A percentile compares a stretch with the other conserved stretches of the same genome.
These are phyloP conservation scores for Penicillium riverlandense DNA, from an alignment of 495 filamentous ascomycete genomes.

Conservation along the genomic window DNA sequence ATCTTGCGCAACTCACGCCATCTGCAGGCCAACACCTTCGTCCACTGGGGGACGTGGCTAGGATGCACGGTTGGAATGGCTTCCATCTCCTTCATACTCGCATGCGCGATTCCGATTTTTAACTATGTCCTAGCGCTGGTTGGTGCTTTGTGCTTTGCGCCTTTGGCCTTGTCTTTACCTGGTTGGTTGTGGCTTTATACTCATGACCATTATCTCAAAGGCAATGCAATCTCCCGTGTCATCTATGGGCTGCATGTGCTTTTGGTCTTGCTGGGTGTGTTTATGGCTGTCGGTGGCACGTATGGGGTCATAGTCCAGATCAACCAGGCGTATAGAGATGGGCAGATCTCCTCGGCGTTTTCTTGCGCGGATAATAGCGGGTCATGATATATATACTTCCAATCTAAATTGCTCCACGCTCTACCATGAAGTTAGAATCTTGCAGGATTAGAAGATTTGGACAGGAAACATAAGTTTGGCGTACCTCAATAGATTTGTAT, in stretches of 20 bases:
- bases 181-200: constrained; percentile 42
- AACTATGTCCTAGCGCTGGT: constrained; percentile 50
- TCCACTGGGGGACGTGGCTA: constrained; percentile 47
- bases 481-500: too few species aligned
- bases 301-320: constrained; percentile 34
- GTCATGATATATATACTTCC: background rate
- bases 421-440: too few species aligned
- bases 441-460: too few species aligned
- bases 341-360: constrained; percentile 30
- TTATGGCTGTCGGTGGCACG: constrained; percentile 34
- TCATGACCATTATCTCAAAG: constrained; percentile 27
- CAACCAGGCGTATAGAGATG: constrained; percentile 27
- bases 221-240: constrained; percentile 3
- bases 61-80: constrained; percentile 46
- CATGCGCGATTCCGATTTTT: constrained; percentile 65
- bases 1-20: constrained; percentile 45
- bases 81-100: constrained; percentile 57
- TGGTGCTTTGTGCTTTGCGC: constrained; percentile 28
- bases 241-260: constrained; percentile 21
- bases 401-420: too few species aligned
- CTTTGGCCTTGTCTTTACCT: constrained; percentile 33
- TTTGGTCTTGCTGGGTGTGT: constrained; percentile 26
- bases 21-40: constrained; percentile 48
- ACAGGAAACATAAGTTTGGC: too few species aligned
- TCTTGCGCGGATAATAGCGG: constrained; percentile 35